phyloP scores from a whole-genome alignment of 2,329 filamentous ascomycete species.

The Fusarium mangiferae region DNA sequence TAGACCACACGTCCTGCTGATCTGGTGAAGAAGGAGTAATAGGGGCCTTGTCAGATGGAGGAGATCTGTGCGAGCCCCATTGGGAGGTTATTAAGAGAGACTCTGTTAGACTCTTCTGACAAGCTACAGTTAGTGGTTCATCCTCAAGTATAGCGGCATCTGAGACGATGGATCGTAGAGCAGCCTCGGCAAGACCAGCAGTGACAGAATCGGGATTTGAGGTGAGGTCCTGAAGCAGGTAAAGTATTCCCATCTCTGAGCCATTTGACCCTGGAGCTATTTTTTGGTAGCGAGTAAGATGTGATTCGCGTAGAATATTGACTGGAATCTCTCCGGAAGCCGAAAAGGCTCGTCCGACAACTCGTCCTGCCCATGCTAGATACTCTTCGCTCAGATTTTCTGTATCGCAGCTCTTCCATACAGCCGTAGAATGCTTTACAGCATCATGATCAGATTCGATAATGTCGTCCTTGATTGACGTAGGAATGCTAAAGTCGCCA shows the following conservation, averaged over 20 bases:
- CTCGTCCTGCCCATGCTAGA: constrained; percentile 84
- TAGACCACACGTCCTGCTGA: constrained; percentile 46
- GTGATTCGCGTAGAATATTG: constrained; percentile 69
- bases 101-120: constrained; percentile 62
- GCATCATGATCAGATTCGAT: constrained; percentile 75
- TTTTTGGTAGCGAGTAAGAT: constrained; percentile 61
- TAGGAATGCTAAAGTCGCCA: constrained; percentile 72
- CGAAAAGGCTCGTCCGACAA: constrained; percentile 85
- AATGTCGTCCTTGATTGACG: constrained; percentile 65
- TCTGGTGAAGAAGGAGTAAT: constrained; percentile 8
- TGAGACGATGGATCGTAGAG: constrained; percentile 66
- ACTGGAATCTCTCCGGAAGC: constrained; percentile 75
- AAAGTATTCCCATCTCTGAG: constrained; percentile 73
- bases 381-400: constrained; percentile 74
- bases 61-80: constrained; percentile 66
- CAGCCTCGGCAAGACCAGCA: constrained; percentile 70
- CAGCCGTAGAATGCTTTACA: constrained; percentile 67
- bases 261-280: constrained; percentile 58
- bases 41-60: constrained; percentile 60
- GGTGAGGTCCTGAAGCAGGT: constrained; percentile 70
- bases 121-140: constrained; percentile 60
- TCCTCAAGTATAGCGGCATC: constrained; percentile 60
- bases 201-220: constrained; percentile 65
- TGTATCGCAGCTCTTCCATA: constrained; percentile 82
- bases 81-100: constrained; percentile 64